These are phyloP conservation scores for Lepiota venenata DNA, from an alignment of 768 basidiomycete species.

Conservation along the genomic window DNA sequence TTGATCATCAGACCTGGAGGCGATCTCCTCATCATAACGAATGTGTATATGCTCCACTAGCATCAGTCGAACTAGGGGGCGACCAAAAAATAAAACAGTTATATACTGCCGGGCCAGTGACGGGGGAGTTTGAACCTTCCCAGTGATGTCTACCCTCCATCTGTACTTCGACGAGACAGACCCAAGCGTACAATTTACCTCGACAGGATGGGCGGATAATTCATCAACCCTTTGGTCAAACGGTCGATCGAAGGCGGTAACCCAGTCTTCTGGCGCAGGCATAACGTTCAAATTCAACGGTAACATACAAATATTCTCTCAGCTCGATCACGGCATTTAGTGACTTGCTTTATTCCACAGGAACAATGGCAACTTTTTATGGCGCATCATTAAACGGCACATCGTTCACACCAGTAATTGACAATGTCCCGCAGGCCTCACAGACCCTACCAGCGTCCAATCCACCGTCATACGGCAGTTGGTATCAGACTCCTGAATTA, in stretches of 20 bases:
- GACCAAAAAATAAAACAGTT: not conserved
- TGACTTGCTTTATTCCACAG: not conserved
- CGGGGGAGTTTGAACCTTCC: not conserved
- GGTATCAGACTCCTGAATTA: constrained; percentile 24
- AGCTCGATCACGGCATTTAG: too few species aligned
- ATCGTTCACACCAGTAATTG: not conserved
- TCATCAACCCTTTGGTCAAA: constrained; percentile 5
- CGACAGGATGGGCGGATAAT: constrained; percentile 6
- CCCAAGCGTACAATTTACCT: constrained; percentile 1
- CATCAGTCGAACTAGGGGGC: not conserved
- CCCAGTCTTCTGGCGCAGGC: not conserved
- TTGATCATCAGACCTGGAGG: not conserved
- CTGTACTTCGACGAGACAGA: constrained; percentile 1
- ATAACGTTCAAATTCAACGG: constrained; percentile 7
- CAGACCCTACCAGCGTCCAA: not conserved
- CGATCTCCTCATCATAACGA: not conserved
- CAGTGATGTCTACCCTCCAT: constrained; percentile 1
- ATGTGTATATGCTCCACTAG: not conserved
- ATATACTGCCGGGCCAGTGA: not conserved
- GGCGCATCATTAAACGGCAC: constrained; percentile 5
- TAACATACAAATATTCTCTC: not conserved
- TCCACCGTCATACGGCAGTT: constrained; percentile 11
- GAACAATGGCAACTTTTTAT: constrained; percentile 2
- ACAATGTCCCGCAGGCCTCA: not conserved
- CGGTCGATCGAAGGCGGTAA: not conserved